Percentiles rank a stretch among this genome's conserved stretches.
Conservation (phyloP, 2,329 filamentous ascomycete genomes). For the Penicillium sp. region DNA sequence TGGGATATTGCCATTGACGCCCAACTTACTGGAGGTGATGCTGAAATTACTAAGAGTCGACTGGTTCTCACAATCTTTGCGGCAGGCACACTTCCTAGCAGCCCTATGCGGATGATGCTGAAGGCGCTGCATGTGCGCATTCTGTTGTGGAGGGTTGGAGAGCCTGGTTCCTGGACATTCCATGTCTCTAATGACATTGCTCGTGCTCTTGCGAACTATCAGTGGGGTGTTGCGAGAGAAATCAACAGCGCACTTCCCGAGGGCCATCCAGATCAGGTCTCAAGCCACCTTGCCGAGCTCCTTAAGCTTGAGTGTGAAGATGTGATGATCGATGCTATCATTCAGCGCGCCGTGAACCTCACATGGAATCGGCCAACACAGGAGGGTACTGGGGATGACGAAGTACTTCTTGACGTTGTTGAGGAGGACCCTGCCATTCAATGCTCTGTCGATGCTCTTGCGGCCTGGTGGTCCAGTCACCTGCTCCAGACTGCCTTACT, state of each 20-base stretch:
- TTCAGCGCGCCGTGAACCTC: conserved; percentile 84
- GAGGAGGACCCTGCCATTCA: conserved; percentile 82
- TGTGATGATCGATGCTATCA: conserved; percentile 72
- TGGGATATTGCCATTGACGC: conserved; percentile 94
- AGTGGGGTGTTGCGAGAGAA: conserved; percentile 78
- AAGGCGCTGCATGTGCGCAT: conserved; percentile 91
- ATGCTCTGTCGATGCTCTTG: conserved; percentile 84
- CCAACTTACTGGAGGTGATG: conserved; percentile 85
- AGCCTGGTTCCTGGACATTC: conserved; percentile 64
- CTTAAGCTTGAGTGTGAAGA: conserved; percentile 79
- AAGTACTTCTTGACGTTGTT: conserved; percentile 76
- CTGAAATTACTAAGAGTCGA: conserved; percentile 83
- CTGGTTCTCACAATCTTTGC: conserved; percentile 83
- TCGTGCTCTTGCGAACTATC: conserved; percentile 68
- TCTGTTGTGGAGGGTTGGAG: conserved; percentile 75
- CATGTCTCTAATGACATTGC: conserved; percentile 68
- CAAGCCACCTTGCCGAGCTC: conserved; percentile 72
- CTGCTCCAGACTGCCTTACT: conserved; percentile 69
- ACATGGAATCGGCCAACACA: conserved; percentile 81
- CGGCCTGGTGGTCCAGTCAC: conserved; percentile 84
- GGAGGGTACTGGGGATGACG: conserved; percentile 61
- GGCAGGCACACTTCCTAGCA: conserved; percentile 81
- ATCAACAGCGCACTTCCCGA: conserved; percentile 51
- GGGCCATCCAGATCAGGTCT: conserved; percentile 64
- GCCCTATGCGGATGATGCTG: conserved; percentile 80